Base-by-base conservation (phyloP, 1,284 basidiomycete species). In the Puccinia horiana region DNA sequence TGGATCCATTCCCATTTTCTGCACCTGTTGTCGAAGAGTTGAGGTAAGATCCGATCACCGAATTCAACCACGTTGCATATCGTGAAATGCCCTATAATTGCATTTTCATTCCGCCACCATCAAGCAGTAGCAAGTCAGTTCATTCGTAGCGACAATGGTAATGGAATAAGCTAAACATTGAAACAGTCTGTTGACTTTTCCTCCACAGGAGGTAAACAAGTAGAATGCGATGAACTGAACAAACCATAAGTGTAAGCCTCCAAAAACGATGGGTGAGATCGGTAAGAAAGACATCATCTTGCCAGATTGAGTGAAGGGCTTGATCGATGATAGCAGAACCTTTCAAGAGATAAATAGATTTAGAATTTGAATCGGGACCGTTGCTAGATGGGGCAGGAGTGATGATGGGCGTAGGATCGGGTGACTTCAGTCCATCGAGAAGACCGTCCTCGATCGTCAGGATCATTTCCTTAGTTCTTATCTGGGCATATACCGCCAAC, bases 261-360 rank as follows among this genome's bases (percentile, higher is more conserved):
- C 79, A 81, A 49, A 81, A 74, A 56, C 70, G 69, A 74, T 81
- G 79, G 65, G 79, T 81, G n/a, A 81, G 70, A 63, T 81, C 79
- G 37, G 70, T 40, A 47, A 81, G 67, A 63, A 81, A 81, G 14
- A 81, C 54, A 52, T 81, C 58, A 73, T 81, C 70, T 37, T 74
- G 79, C 79, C 79, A 81, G 26, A 81, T 29, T 3, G 58, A 73
- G 44, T 65, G 44, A 61, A 81, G 54, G 16, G 42, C 70, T n/a
- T 18, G 56, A 61, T 74, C 69, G 42, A 74, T 42, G 23, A 44
- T 58, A 40, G 54, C 70, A 26, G 79, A 61, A n/a, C 49, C 79
- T 58, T 56, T 74, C 56, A 81, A 26, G 8, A 74, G 49, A 81
- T 81, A 81, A 32, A 32, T 32, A 16, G 32, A 14, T 44, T 18